These are phyloP conservation scores for Basipetospora chlamydospora DNA, from an alignment of 2,329 filamentous ascomycete genomes.

Conservation along the genomic window DNA sequence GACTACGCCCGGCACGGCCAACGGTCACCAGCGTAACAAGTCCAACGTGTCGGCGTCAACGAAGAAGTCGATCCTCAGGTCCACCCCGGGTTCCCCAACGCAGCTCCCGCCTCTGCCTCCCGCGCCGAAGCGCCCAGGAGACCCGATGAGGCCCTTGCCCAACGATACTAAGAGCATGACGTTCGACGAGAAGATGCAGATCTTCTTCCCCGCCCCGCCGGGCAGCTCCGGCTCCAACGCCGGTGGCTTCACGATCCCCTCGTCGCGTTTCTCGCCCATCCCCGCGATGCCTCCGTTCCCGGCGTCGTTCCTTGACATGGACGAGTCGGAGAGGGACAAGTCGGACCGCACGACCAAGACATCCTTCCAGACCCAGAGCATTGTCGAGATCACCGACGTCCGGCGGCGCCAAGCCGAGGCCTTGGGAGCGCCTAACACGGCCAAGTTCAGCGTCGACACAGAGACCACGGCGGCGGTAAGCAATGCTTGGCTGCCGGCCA, in stretches of 20 bases:
- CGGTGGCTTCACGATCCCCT: conserved; percentile 7
- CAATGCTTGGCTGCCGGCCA: conserved; percentile 24
- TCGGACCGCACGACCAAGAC: conserved; percentile 21
- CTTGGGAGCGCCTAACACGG: conserved; percentile 10
- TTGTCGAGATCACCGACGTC: conserved; percentile 23
- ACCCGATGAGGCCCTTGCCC: conserved; percentile 24
- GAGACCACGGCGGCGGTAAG: conserved; percentile 8
- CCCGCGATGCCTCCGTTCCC: conserved; percentile 28
- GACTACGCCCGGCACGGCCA: conserved; percentile 21
- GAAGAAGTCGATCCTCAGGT: conserved; percentile 30
- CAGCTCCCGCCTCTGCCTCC: conserved; percentile 37
- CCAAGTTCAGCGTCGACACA: conserved; percentile 17
- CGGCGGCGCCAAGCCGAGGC: too few species aligned
- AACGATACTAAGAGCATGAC: conserved; percentile 45
- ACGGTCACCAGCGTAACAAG: conserved; percentile 30
- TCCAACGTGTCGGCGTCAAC: conserved; percentile 31
- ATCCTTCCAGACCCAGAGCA: conserved; percentile 23
- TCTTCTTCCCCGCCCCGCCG: conserved; percentile 28
- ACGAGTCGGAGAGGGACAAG: conserved; percentile 21
- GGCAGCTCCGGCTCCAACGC: conserved; percentile 3
- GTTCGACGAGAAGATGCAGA: conserved; percentile 39
- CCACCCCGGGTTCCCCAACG: conserved; percentile 29
- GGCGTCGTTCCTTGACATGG: conserved; percentile 14
- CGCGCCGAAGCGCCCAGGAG: conserved; percentile 19
- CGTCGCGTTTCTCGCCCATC: conserved; percentile 14